Evolutionary conservation across 805 yeast species (phyloP), one percentile per base, ranked within the genome.

Genomic region (Metschnikowia santaceciliae): DNA sequence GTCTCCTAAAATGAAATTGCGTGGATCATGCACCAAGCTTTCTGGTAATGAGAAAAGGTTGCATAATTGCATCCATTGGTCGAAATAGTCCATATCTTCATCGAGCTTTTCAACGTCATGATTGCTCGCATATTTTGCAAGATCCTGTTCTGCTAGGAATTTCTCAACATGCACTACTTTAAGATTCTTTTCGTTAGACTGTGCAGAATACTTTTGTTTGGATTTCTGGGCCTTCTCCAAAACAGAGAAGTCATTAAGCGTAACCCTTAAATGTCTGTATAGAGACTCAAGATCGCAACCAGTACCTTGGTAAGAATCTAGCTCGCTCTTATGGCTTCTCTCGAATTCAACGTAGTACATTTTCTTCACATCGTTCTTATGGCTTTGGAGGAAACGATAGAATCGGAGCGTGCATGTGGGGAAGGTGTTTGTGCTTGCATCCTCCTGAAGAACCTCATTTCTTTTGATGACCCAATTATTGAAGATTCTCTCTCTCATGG

Each of bases 1-100:
- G 48, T 72, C 75, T 3, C 77, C 78, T 8, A 74, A 66, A 8
- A 74, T 56, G 53, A 70, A 74, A 49, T 74, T 74, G 20, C 60
- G 57, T 19, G 64, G 60, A 44, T 65, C 57, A 34, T 67, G 62
- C 1, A 56, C 70, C 4, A 71, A 48, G 4, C 32, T 36, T 2
- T 39, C 44, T 3, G 68, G 64, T 2, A 71, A 40, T 1, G 57
- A 20, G 30, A 50, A 43, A 11, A 45, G 46, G 36, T 68, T 67
- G 42, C 69, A 57, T 11, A 72, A 48, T 5, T 52, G 39, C 42
- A 64, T 52, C 76, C 76, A 72, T 36, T 63, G 65, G 20, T 60
- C 62, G 47, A 60, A 68, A 41, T 46, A 42, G 3, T 35, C 22
- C 15, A 13, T 6, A 23, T 48, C 50, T 19, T 38, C 42, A 30